These are phyloP conservation scores for Pyronema domesticum DNA, from an alignment of 495 filamentous ascomycete genomes.

Conservation along the genomic window DNA sequence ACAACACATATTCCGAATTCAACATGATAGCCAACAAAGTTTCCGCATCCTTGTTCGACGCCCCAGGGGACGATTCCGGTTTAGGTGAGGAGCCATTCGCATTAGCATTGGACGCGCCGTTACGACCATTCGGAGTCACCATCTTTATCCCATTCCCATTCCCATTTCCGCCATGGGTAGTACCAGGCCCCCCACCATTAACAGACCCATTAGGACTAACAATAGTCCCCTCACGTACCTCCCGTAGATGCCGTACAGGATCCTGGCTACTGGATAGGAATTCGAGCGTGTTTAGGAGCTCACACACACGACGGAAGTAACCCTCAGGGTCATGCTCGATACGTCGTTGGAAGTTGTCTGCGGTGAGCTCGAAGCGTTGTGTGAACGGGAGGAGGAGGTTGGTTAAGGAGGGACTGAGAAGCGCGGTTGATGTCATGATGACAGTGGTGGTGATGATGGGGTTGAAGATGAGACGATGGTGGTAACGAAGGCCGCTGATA, in stretches of 20 bases:
- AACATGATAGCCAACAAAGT: conserved; percentile 23
- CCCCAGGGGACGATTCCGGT: background rate
- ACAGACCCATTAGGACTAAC: background rate
- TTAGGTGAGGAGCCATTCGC: background rate
- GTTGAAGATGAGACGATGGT: too few species aligned
- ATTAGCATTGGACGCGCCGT: background rate
- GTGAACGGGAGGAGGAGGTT: conserved; percentile 13
- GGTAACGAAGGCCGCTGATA: background rate
- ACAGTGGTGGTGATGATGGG: background rate
- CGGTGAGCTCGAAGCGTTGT: conserved; percentile 10
- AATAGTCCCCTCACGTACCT: background rate
- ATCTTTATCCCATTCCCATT: too few species aligned
- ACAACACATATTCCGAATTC: conserved; percentile 23
- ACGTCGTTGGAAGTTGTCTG: conserved; percentile 10
- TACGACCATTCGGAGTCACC: too few species aligned
- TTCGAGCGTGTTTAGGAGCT: conserved; percentile 18
- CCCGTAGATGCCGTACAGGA: conserved; percentile 8
- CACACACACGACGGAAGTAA: conserved; percentile 18
- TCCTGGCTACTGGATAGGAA: conserved; percentile 6
- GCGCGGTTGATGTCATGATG: conserved; percentile 10
- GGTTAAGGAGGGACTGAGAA: conserved; percentile 13
- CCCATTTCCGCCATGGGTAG: background rate
- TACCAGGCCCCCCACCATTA: background rate
- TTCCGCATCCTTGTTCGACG: conserved; percentile 8
- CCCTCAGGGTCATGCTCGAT: conserved; percentile 7